phyloP scores from a whole-genome alignment of 1,139 yeast genomes.

The Magnusiomyces magnusii region DNA sequence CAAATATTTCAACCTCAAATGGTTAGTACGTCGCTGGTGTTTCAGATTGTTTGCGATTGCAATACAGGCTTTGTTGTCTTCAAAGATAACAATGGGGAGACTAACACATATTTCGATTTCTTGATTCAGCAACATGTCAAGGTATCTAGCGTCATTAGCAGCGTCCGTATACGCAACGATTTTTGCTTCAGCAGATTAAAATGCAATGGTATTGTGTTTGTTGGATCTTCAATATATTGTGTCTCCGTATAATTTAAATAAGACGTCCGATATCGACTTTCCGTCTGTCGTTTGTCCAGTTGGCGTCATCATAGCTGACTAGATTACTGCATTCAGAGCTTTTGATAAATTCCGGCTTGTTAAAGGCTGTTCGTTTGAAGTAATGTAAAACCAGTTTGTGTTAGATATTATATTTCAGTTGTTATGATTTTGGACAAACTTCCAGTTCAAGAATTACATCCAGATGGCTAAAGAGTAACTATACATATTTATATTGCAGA shows the following conservation, averaged over 20 bases:
- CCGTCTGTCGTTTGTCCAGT: neutral
- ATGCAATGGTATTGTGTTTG: neutral
- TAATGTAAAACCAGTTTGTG: too few species aligned
- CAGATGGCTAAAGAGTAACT: too few species aligned
- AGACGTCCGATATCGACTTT: neutral
- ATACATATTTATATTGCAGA: too few species aligned
- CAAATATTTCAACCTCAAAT: neutral
- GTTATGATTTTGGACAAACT: too few species aligned
- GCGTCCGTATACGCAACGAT: neutral
- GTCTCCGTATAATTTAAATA: neutral
- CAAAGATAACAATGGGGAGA: neutral
- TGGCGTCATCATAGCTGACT: neutral
- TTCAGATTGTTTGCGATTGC: neutral
- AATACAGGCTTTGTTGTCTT: neutral
- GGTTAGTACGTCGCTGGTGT: neutral
- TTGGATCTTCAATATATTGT: neutral
- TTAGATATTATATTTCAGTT: too few species aligned
- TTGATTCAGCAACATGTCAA: neutral
- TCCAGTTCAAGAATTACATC: too few species aligned
- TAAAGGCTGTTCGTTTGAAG: too few species aligned
- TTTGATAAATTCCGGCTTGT: too few species aligned
- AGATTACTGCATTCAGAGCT: too few species aligned
- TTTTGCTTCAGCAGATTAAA: neutral
- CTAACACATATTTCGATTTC: neutral
- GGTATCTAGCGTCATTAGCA: neutral